These are phyloP conservation scores for Phytopythium aichiense DNA, from an alignment of 352 stramenopile species.

Conservation along the genomic window DNA sequence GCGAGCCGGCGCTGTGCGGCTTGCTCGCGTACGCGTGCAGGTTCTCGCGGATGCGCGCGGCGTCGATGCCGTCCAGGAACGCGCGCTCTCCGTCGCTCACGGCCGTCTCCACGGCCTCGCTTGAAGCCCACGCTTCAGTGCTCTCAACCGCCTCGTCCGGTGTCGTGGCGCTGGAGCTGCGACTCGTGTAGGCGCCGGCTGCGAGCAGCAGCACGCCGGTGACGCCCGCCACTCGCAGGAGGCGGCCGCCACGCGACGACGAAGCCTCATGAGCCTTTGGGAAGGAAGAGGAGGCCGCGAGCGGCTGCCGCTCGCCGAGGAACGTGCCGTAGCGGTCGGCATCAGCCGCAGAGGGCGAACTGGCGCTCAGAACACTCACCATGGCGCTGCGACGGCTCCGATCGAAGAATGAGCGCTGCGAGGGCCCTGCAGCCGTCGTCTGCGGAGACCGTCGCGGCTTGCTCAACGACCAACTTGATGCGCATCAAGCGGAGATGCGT, in stretches of 20 bases:
- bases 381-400: background rate
- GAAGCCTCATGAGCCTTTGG: background rate
- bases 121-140: background rate
- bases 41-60: conserved; percentile 13
- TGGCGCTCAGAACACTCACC: background rate
- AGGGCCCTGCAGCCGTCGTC: background rate
- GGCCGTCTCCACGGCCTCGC: too few species aligned
- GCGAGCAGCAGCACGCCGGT: background rate
- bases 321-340: background rate
- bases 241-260: background rate
- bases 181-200: background rate
- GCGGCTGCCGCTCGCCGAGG: conserved; percentile 6
- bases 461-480: background rate
- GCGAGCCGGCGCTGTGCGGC: conserved; percentile 30
- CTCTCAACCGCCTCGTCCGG: background rate
- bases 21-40: conserved; percentile 20
- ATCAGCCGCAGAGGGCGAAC: background rate
- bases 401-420: background rate
- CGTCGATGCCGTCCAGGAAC: conserved; percentile 16
- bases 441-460: background rate
- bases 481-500: conserved; percentile 1
- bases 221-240: conserved; percentile 8
- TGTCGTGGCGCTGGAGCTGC: background rate
- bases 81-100: conserved; percentile 10
- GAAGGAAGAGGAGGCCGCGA: conserved; percentile 12